Evolutionary conservation across 2,329 filamentous ascomycete genomes (phyloP), one percentile per base, ranked within the genome.

Genomic region (Sporothrix curviconia): DNA sequence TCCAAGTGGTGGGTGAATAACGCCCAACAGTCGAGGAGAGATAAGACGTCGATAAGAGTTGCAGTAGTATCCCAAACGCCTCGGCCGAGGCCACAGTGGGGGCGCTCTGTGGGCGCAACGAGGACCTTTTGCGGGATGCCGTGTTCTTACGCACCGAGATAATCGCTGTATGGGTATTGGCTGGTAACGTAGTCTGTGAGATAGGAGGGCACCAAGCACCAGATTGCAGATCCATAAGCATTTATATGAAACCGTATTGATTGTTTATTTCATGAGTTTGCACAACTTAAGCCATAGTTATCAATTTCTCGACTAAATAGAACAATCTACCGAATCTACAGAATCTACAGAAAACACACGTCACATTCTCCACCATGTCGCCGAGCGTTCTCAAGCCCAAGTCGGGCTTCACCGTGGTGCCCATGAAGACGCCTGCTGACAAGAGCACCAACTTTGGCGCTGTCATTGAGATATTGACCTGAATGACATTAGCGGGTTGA

Each of bases 371-470:
- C 52, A 40, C 7, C 4, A 56, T 56, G 54, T 56, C 54, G 17
- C 54, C 54, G n/a, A 56, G 54, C 24, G 25, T 34, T 15, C 24
- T 40, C n/a, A 30, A 42, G 43, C 54, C 40, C 12, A 40, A 46
- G 52, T 40, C 54, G 75, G 74, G 53, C 61, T 80, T 1, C 72
- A 76, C 36, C 67, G 65, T 42, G 69, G 74, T 62, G 30, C 58
- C 56, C 25, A 63, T 69, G 59, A 53, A 59, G 52, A 66, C 66
- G 60, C 28, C 56, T 34, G 61, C 66, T 34, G 62, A 64, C 15
- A 69, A 74, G 44, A 74, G 78, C 59, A 60, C 66, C 55, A 65
- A 71, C 19, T 71, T 70, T 56, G 72, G 72, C 15, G 72, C 70
- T 7, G 64, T 68, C 12, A 65, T 75, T 9, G 67, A 66, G 70